These are phyloP conservation scores for Gremmenia infestans DNA, from an alignment of 2,329 filamentous ascomycete species.

Conservation along the genomic window DNA sequence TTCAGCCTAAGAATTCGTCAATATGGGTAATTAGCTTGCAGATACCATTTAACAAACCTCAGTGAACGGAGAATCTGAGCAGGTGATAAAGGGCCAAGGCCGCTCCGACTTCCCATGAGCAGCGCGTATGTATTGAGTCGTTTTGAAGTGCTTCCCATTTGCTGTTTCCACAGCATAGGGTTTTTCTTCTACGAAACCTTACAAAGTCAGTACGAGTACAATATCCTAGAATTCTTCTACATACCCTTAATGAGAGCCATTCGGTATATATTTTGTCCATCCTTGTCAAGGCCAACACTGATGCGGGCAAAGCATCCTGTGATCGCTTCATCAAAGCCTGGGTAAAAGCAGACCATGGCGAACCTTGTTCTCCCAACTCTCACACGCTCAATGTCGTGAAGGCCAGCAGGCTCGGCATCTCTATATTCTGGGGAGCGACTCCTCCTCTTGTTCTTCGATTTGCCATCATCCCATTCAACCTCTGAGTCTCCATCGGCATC, in stretches of 20 bases:
- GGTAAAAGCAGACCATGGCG: conserved; percentile 87
- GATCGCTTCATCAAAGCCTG: conserved; percentile 78
- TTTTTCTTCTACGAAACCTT: conserved; percentile 72
- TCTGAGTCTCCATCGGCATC: conserved; percentile 71
- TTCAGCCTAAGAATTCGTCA: conserved; percentile 52
- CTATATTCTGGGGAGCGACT: conserved; percentile 37
- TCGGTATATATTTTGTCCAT: conserved; percentile 74
- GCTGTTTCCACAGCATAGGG: conserved; percentile 76
- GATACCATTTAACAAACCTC: conserved; percentile 50
- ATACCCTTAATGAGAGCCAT: conserved; percentile 83
- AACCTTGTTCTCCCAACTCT: conserved; percentile 83
- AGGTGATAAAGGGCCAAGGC: conserved; percentile 84
- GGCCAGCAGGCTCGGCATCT: conserved; percentile 60
- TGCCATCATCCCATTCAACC: conserved; percentile 65
- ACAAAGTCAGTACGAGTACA: conserved; percentile 24
- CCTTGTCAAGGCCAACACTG: conserved; percentile 71
- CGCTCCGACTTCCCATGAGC: conserved; percentile 79
- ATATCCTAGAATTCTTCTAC: conserved; percentile 9
- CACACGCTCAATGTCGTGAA: conserved; percentile 79
- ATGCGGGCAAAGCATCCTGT: conserved; percentile 82
- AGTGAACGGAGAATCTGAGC: conserved; percentile 81
- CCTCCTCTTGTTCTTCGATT: conserved; percentile 41
- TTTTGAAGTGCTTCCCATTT: conserved; percentile 72
- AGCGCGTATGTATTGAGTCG: conserved; percentile 77
- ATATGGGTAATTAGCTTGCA: conserved; percentile 1